Conservation (phyloP, 2,329 filamentous ascomycete genomes). For the Colletotrichum sp. region DNA sequence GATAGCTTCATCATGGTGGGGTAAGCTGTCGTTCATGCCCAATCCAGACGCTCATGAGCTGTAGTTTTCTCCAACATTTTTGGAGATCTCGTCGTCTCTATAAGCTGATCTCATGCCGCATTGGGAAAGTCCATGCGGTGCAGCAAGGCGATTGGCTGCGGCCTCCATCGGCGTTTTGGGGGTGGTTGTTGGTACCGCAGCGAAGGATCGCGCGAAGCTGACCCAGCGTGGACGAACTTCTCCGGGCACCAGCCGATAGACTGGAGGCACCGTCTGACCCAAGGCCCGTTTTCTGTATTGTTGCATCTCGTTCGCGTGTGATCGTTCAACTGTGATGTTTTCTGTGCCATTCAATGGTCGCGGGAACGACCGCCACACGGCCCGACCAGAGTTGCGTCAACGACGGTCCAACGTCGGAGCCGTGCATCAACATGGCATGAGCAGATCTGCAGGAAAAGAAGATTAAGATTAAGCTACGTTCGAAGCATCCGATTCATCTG, state of each 20-base stretch:
- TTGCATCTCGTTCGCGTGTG: neutral
- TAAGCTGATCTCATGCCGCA: neutral
- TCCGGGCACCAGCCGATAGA: neutral
- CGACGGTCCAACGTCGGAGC: neutral
- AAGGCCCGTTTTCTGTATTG: neutral
- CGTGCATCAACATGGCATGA: neutral
- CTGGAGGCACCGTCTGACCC: neutral
- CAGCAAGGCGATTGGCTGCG: neutral
- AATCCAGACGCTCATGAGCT: neutral
- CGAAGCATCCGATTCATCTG: neutral
- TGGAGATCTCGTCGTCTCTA: neutral
- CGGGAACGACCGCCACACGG: neutral
- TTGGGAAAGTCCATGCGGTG: constrained; percentile 15
- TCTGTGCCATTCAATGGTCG: neutral
- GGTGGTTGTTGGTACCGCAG: neutral
- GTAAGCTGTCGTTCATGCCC: neutral
- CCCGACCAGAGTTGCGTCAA: neutral
- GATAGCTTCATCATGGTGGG: neutral
- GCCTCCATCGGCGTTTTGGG: neutral
- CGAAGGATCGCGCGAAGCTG: neutral
- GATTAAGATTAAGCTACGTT: neutral
- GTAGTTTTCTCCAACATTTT: constrained; percentile 1
- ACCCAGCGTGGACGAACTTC: neutral
- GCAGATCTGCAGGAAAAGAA: neutral
- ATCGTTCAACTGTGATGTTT: neutral